Evolutionary conservation across 495 filamentous ascomycete genomes (phyloP), one percentile per base, ranked within the genome.

Genomic region (Hypoxylon perforatum): DNA sequence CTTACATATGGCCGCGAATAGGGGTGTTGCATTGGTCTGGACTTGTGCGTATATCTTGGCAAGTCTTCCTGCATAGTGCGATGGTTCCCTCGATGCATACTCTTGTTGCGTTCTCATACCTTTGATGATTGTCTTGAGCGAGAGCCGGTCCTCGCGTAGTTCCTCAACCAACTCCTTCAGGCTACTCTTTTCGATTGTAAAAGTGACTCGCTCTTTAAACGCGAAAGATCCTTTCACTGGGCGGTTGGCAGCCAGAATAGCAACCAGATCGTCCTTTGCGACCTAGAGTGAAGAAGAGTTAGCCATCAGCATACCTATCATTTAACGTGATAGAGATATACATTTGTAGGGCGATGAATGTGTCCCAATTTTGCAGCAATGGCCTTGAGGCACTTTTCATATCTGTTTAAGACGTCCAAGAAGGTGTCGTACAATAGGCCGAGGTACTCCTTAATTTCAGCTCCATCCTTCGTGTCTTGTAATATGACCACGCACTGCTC

Each of bases 371-470:
- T 59, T 12, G 15, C 22, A 6, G 36, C 50, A 50, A 61, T 61
- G 6, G 10, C 15, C 62, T 55, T 67, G 23, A 61, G 23, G 18
- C 28, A 67, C 19, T 41, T 48, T 42, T 66, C 63, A 25, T 61
- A 61, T 10, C 35, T 22, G 5, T 42, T 10, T 33, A 33, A 33
- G 30, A 33, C 30, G 30, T 33, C 30, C 8, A 10, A 33, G 30
- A 33, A 33, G 30, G 30, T 33, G 30, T 33, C 30, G 11, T 33
- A 33, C 3, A 33, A 10, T 10, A 33, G 30, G 7, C 30, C 30
- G 30, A 33, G 30, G 11, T 33, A 33, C 30, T 33, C 30, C 30
- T 33, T 33, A 10, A 33, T 10, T 33, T 33, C 7, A 10, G 30
- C 30, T 33, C 30, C 30, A 10, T 33, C 11, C 7, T 33, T 33